Evolutionary conservation across 2,329 filamentous ascomycete genomes (phyloP), one percentile per base, ranked within the genome.

Genomic region (Emmonsia crescens): DNA sequence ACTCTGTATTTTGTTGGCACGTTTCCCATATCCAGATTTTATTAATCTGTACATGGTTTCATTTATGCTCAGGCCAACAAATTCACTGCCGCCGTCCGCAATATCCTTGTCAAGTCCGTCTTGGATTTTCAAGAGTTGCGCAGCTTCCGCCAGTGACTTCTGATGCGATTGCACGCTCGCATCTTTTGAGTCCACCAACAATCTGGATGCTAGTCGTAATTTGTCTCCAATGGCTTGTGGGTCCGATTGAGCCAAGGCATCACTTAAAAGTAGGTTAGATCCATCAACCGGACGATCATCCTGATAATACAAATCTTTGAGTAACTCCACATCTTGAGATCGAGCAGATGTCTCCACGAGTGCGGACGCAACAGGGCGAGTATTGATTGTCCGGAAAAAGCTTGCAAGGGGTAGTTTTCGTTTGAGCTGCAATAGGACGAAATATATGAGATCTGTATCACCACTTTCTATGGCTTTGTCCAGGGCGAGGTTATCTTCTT

Each of bases 241-340:
- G 64, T 89, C 85, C 0, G 85, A 81, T 70, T 94, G 89, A 4
- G 82, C 77, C 8, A 99, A 79, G 0, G 92, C 89, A 75, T 99
- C 93, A 24, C 85, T 85, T 16, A 99, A 79, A 63, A 97, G 89
- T 1, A 99, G 85, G 62, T 91, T 89, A 0, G 93, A 89, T 2
- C 94, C 91, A 66, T 97, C 94, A 5, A 91, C 79, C 3, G 92
- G 85, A 5, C 93, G 85, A 72, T 99, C 94, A 69, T 97, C 94
- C 76, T 97, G 94, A 73, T 99, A 99, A 77, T 94, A 99, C 3
- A 99, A 80, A 71, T 97, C 94, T 70, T 97, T 99, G 31, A 99
- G 83, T 27, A 99, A 75, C 60, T 89, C 85, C 0, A 84, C 82
- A 68, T 96, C 91, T 69, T 96, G 88, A 58, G 89, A 85, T 58